Evolutionary conservation across 768 basidiomycete genomes (phyloP), one percentile per base, ranked within the genome.

Genomic region (Pulveroboletus sp.): DNA sequence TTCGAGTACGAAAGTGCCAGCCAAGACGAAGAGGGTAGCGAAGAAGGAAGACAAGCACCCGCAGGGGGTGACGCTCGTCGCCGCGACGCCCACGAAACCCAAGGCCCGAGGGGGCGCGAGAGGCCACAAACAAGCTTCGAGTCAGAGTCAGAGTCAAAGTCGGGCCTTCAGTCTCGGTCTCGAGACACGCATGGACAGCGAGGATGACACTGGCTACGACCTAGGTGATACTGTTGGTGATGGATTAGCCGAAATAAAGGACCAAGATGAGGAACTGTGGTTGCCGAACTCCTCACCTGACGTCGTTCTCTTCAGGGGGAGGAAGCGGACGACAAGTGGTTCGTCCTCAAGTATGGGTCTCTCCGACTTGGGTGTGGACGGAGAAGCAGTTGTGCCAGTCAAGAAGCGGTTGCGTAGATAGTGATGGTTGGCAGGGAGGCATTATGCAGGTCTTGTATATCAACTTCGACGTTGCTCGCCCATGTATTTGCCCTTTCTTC

Each of bases 1-100:
- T 13, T 47, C 48, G 17, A 45, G 61, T n/a, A 49, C 54, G 5
- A 66, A 62, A 46, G 50, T 46, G 40, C 38, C 28, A 0, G 46
- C 45, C 32, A 56, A 55, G 43, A 38, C 56, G 2, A 56, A 41
- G 39, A 53, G 9, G 42, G 50, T 53, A 37, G 8, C 18, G 11
- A 58, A 40, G 28, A 52, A 44, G 31, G 49, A 53, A 7, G 52
- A 46, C 14, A 51, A 18, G 15, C 31, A 6, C 13, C 13, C 38
- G 7, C 59, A 51, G 26, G 61, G 57, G 9, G 51, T 68, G 24
- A 70, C 64, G 7, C 73, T 84, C 26, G 82, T 84, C 21, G 74
- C 73, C 2, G 78, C 78, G 11, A 84, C 81, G 11, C 82, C 82
- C 5, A 68, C 69, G 17, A 79, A 79, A 53, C 61, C 67, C 39